These are phyloP conservation scores for Xylaria curta DNA, from an alignment of 495 filamentous ascomycete genomes.

Conservation along the genomic window DNA sequence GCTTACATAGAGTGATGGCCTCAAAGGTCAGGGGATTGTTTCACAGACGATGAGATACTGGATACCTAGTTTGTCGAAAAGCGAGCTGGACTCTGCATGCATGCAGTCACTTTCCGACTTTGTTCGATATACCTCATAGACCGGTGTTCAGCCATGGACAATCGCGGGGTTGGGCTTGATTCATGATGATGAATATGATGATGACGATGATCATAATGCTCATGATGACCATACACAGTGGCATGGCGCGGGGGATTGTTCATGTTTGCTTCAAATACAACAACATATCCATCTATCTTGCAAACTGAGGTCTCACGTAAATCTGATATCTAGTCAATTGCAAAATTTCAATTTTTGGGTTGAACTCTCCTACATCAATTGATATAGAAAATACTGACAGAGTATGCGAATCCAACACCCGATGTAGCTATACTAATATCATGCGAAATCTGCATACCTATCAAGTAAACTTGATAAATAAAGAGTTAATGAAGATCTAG, in stretches of 20 bases:
- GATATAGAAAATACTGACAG: not conserved
- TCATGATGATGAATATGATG: constrained; percentile 31
- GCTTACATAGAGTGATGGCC: constrained; percentile 27
- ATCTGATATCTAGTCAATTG: not conserved
- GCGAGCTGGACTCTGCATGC: constrained; percentile 17
- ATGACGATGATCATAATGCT: constrained; percentile 32
- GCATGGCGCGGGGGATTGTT: constrained; percentile 1
- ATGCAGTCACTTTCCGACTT: constrained; percentile 16
- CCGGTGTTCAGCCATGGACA: constrained; percentile 3
- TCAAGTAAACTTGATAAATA: not conserved
- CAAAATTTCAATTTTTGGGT: not conserved
- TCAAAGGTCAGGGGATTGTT: constrained; percentile 21
- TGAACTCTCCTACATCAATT: not conserved
- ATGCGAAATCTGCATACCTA: not conserved
- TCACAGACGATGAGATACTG: not conserved
- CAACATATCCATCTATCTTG: not conserved
- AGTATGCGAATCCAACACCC: not conserved
- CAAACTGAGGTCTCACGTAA: not conserved
- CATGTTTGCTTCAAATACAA: constrained; percentile 1
- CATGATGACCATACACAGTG: constrained; percentile 22
- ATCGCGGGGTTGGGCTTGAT: not conserved
- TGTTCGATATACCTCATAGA: constrained; percentile 24
- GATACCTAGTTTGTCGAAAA: constrained; percentile 7
- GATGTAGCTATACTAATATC: not conserved
- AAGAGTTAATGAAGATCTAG: no score